Conservation (phyloP, 2,329 filamentous ascomycete genomes). For the Beauveria australis region DNA sequence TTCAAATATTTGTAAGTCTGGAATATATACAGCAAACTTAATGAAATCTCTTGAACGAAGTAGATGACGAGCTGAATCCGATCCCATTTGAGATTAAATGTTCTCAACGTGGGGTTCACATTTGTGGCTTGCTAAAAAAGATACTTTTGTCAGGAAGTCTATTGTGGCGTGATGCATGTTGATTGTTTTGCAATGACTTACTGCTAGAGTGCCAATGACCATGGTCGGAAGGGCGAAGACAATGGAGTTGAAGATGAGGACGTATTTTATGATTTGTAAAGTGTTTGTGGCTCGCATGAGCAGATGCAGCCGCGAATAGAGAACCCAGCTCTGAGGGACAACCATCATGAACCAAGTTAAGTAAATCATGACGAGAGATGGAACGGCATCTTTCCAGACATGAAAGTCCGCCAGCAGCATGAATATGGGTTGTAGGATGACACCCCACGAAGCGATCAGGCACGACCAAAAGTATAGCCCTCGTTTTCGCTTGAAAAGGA, state of each 20-base stretch:
- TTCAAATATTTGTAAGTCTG: slow-evolving; percentile 13
- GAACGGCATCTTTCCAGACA: slow-evolving; percentile 10
- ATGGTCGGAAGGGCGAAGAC: slow-evolving; percentile 44
- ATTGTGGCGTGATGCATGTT: too few relatives aligned
- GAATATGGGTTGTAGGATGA: slow-evolving; percentile 28
- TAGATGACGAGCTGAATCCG: slow-evolving; percentile 45
- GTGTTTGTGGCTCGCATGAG: slow-evolving; percentile 41
- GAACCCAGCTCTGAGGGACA: slow-evolving; percentile 48
- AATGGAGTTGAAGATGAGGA: slow-evolving; percentile 47
- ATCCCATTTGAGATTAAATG: slow-evolving; percentile 34
- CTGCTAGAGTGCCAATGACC: slow-evolving; percentile 43
- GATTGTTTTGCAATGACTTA: slow-evolving; percentile 17
- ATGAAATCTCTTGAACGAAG: slow-evolving; percentile 42
- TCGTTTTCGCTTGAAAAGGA: slow-evolving; percentile 20
- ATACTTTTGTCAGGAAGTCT: neutral
- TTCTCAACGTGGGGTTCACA: slow-evolving; percentile 15
- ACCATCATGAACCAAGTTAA: slow-evolving; percentile 36
- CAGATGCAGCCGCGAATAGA: slow-evolving; percentile 53
- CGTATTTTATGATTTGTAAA: slow-evolving; percentile 38
- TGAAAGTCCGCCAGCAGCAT: slow-evolving; percentile 32
- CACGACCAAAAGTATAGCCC: slow-evolving; percentile 28
- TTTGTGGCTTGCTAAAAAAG: slow-evolving; percentile 20
- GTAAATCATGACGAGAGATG: slow-evolving; percentile 14
- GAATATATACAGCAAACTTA: slow-evolving; percentile 41
- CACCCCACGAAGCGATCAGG: slow-evolving; percentile 21